Evolutionary conservation across 441 rosid species (phyloP), one percentile per base, ranked within the genome.

Genomic region (Euphorbia neoarborescens): DNA sequence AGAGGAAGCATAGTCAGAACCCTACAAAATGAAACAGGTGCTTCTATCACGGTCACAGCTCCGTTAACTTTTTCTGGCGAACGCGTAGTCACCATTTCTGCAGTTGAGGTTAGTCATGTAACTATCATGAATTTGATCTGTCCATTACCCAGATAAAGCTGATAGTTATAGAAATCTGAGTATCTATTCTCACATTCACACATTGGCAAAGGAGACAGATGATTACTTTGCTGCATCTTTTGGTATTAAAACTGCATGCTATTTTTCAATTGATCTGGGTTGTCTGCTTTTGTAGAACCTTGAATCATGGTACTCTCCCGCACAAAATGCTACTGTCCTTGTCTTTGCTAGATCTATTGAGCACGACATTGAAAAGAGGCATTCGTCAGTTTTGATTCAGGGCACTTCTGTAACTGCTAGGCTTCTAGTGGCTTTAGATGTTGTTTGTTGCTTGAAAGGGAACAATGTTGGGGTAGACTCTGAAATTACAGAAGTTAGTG

Each of bases 301-400:
- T 24, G 83, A 81, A 69, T 74, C 83, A 57, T 58, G 70, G 72
- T 50, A 82, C 80, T 87, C 94, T 70, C 84, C 89, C 51, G 86
- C 91, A 62, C 94, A 86, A 74, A 82, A 80, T 60, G 94, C 88
- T 50, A 69, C 78, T 22, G 30, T 69, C 76, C 82, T 79, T 62
- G 90, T 89, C 59, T 86, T 82, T 74, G 82, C 84, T 65, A 84
- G 88, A 82, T 83, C 86, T 34, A 32, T 86, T 68, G 88, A 87
- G 76, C 70, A 76, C 38, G 81, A 83, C 64, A 74, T 80, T 77
- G 88, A 81, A 73, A 81, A 77, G 67, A 76, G 79, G 50, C 71
- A 62, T 72, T 35, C 61, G 56, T 73, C 81, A 0, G 81, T 78
- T 51, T 30, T 75, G 72, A 70, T 35, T 65, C 37, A 70, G 69